Percentiles rank a stretch among this genome's conserved stretches.
phyloP scores from a whole-genome alignment of 495 filamentous ascomycete genomes.

The Amphirosellinia nigrospora region DNA sequence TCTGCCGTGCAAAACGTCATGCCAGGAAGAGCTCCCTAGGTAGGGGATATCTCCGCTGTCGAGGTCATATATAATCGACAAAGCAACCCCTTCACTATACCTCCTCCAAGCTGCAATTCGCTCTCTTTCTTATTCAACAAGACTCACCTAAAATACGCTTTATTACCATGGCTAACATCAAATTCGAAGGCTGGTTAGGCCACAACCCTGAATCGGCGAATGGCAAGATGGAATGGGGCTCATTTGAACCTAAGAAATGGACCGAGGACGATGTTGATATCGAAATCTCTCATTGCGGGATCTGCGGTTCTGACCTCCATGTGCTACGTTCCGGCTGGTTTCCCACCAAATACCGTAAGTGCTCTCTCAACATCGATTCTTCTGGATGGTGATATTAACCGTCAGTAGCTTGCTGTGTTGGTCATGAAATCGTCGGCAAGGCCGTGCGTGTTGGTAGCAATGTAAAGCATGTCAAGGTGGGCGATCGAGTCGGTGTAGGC shows the following conservation, averaged over 20 bases:
- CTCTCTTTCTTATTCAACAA: neutral
- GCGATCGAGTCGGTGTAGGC: slow-evolving; percentile 86
- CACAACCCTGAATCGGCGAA: slow-evolving; percentile 62
- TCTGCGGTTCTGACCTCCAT: slow-evolving; percentile 83
- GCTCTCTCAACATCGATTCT: neutral
- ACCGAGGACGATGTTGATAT: slow-evolving; percentile 80
- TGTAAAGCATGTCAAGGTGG: slow-evolving; percentile 69
- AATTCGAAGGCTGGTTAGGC: slow-evolving; percentile 86
- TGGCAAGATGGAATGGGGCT: slow-evolving; percentile 73
- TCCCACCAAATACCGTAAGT: slow-evolving; percentile 36
- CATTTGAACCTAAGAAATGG: slow-evolving; percentile 80
- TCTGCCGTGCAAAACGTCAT: slow-evolving; percentile 18
- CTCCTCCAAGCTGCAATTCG: neutral
- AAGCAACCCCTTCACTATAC: neutral
- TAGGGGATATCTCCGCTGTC: slow-evolving; percentile 1
- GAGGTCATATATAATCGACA: slow-evolving; percentile 3
- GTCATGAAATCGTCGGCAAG: slow-evolving; percentile 76
- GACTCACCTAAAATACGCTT: neutral
- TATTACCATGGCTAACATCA: slow-evolving; percentile 38
- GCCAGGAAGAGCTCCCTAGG: neutral
- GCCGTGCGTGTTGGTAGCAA: slow-evolving; percentile 72
- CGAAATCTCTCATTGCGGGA: slow-evolving; percentile 79
- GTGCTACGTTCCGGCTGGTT: slow-evolving; percentile 75
- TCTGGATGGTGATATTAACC: slow-evolving; percentile 11
- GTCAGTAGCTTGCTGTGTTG: slow-evolving; percentile 36